Percentiles rank a stretch among this genome's conserved stretches.
Conservation (phyloP, 108 stramenopile species). For the Thalassiosira profunda region DNA sequence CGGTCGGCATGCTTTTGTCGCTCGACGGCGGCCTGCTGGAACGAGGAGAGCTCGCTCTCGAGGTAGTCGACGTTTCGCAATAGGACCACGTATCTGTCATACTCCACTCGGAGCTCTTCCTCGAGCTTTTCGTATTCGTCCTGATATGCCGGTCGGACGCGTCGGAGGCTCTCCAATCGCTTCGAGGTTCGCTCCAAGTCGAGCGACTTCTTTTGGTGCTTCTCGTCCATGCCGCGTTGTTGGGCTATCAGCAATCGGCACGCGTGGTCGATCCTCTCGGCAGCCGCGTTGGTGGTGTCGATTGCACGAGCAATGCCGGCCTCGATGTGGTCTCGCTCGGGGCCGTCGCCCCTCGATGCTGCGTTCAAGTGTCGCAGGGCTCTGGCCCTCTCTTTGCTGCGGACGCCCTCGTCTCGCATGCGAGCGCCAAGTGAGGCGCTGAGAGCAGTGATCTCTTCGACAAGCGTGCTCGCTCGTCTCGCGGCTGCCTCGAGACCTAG, state of each 20-base stretch:
- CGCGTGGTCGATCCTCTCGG: constrained; percentile 27
- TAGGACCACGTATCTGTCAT: constrained; percentile 68
- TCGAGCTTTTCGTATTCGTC: constrained; percentile 92
- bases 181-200: constrained; percentile 44
- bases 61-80: constrained; percentile 83
- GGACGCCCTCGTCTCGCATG: constrained; percentile 16
- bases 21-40: constrained; percentile 45
- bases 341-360: background rate
- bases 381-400: constrained; percentile 11
- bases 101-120: constrained; percentile 78
- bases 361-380: constrained; percentile 29
- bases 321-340: constrained; percentile 10
- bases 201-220: constrained; percentile 37
- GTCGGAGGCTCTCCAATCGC: constrained; percentile 51
- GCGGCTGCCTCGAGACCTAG: background rate
- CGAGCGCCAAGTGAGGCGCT: constrained; percentile 4
- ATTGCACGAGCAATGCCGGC: constrained; percentile 7
- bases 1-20: constrained; percentile 60
- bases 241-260: constrained; percentile 30
- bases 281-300: constrained; percentile 23
- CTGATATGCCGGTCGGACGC: constrained; percentile 78
- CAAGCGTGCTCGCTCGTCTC: constrained; percentile 15
- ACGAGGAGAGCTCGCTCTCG: constrained; percentile 67
- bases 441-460: constrained; percentile 24
- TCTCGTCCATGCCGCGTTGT: constrained; percentile 33